Conservation (phyloP, 139 green algal species). For the Micromonas pusilla region DNA sequence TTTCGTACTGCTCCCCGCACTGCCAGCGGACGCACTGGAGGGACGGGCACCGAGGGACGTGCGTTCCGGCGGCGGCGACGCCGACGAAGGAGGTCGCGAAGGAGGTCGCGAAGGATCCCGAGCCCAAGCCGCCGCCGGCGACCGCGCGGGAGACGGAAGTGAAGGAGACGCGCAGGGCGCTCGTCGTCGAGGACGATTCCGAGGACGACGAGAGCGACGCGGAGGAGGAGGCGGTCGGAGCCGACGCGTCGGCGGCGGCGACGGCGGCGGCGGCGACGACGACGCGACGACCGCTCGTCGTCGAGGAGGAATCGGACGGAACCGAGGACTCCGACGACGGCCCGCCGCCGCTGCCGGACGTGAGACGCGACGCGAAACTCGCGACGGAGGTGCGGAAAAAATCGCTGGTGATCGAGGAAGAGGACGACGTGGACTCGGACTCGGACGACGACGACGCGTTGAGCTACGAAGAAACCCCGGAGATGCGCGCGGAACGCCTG, state of each 20-base stretch:
- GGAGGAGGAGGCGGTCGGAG: background rate
- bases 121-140: background rate
- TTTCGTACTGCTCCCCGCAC: background rate
- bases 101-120: background rate
- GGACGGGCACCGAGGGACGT: background rate
- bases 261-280: background rate
- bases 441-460: background rate
- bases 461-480: no score
- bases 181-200: background rate
- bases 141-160: background rate
- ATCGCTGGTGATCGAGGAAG: no score
- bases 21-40: background rate
- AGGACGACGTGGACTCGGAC: background rate
- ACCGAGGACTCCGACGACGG: no score
- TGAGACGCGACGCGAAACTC: no score
- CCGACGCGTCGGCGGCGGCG: background rate
- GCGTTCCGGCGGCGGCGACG: no score
- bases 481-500: no score
- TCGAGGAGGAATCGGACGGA: no score
- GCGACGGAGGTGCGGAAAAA: no score
- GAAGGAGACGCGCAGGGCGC: background rate
- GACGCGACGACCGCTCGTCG: no score
- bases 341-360: no score
- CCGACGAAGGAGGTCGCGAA: background rate
- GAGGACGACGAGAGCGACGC: background rate